Conservation (phyloP, 2,329 filamentous ascomycete species). For the Xylariaceae sp. region DNA sequence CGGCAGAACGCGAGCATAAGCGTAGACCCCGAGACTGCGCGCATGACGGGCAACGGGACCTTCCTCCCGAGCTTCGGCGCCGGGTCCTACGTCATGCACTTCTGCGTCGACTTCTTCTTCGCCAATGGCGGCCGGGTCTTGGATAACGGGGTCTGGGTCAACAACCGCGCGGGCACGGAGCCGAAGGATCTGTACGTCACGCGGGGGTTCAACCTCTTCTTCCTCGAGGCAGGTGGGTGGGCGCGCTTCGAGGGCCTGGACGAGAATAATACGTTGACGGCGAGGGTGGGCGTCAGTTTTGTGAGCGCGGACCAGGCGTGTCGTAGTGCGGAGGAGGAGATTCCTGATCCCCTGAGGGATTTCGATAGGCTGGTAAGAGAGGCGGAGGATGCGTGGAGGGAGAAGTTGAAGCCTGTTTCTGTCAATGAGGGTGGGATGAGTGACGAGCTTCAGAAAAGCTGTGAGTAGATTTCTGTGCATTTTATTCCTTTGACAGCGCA, state of each 20-base stretch:
- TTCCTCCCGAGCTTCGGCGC: constrained; percentile 58
- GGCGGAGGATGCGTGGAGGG: constrained; percentile 50
- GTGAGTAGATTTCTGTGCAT: constrained; percentile 6
- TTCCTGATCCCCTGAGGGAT: constrained; percentile 51
- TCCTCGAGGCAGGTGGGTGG: constrained; percentile 47
- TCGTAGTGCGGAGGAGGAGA: constrained; percentile 54
- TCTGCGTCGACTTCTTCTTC: constrained; percentile 58
- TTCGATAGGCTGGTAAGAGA: constrained; percentile 47
- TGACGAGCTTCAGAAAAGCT: constrained; percentile 47
- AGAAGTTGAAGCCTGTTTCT: constrained; percentile 50
- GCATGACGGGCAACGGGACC: constrained; percentile 51
- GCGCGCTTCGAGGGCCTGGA: constrained; percentile 43
- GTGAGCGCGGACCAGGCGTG: constrained; percentile 58
- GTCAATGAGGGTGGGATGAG: constrained; percentile 45
- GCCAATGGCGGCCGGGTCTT: constrained; percentile 34
- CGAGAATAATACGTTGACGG: constrained; percentile 47
- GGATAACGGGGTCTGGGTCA: constrained; percentile 36
- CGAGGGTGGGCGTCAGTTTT: constrained; percentile 59
- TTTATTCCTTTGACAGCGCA: not conserved
- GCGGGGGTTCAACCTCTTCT: constrained; percentile 39
- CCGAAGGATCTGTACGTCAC: constrained; percentile 34
- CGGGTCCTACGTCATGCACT: constrained; percentile 52
- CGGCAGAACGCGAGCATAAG: constrained; percentile 43
- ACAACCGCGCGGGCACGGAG: constrained; percentile 34
- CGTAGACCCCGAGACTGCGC: constrained; percentile 45